Conservation (phyloP, 192 early-diverging fungal genomes). For the Jimgerdemannia lactiflua region DNA sequence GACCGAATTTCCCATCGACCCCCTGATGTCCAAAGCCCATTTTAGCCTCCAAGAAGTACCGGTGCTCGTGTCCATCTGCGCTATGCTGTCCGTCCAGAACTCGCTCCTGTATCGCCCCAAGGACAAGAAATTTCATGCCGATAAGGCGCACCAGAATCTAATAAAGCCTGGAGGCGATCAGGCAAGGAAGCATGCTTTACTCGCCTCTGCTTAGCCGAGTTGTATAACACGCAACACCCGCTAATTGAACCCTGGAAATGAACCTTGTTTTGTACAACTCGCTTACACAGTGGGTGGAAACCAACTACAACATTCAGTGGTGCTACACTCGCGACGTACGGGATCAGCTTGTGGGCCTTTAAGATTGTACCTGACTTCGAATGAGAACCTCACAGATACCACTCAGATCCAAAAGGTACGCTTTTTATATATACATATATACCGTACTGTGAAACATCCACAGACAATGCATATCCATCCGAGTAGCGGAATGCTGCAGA, state of each 20-base stretch:
- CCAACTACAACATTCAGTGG: constrained; percentile 92
- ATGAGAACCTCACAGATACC: constrained; percentile 88
- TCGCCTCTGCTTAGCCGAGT: too few species aligned
- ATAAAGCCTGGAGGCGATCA: constrained; percentile 95
- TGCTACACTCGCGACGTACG: constrained; percentile 92
- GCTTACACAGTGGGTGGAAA: constrained; percentile 65
- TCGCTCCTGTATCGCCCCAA: constrained; percentile 85
- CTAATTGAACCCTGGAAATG: constrained; percentile 8
- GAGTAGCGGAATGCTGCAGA: constrained; percentile 72
- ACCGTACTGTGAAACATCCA: constrained; percentile 83
- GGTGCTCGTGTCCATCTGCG: constrained; percentile 89
- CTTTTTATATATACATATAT: too few species aligned
- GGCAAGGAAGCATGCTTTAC: constrained; percentile 20
- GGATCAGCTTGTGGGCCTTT: constrained; percentile 88
- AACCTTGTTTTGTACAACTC: constrained; percentile 5
- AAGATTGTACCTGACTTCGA: constrained; percentile 80
- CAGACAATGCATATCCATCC: constrained; percentile 95
- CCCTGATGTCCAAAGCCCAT: constrained; percentile 92
- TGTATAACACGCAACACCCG: too few species aligned
- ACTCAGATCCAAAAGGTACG: too few species aligned
- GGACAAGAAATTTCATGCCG: constrained; percentile 90
- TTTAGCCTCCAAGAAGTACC: constrained; percentile 91
- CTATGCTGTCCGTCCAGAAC: constrained; percentile 87
- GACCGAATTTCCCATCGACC: constrained; percentile 98
- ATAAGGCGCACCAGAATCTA: constrained; percentile 89